phyloP scores from a whole-genome alignment of 108 stramenopile genomes.

The Cyclotella distinguenda region DNA sequence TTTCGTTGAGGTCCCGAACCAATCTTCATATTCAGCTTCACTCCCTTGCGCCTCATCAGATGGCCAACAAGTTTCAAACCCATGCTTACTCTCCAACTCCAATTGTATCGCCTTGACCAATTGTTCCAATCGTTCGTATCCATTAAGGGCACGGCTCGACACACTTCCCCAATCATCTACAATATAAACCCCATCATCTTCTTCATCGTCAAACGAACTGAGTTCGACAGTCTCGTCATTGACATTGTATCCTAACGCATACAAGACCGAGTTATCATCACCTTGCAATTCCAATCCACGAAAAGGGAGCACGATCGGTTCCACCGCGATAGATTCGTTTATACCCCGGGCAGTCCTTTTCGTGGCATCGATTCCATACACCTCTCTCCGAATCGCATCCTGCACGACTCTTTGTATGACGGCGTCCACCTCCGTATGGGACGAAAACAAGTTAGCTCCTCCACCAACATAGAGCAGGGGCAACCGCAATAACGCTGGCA shows the following conservation, averaged over 20 bases:
- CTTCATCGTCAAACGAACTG: conserved; percentile 2
- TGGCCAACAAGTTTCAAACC: conserved; percentile 57
- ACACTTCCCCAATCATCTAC: conserved; percentile 25
- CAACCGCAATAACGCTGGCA: conserved; percentile 57
- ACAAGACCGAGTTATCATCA: conserved; percentile 60
- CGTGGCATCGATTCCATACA: conserved; percentile 17
- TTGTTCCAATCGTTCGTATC: conserved; percentile 31
- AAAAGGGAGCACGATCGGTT: conserved; percentile 69
- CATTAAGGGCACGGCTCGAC: conserved; percentile 1
- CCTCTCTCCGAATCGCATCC: conserved; percentile 41
- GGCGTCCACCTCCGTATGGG: conserved; percentile 21
- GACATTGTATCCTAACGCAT: conserved; percentile 45
- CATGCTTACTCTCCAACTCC: conserved; percentile 46
- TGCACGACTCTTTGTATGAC: conserved; percentile 49
- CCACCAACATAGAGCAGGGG: conserved; percentile 66
- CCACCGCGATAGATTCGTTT: conserved; percentile 27
- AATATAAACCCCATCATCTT: conserved; percentile 34
- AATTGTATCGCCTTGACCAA: conserved; percentile 55
- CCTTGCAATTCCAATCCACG: conserved; percentile 78
- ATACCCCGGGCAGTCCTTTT: neutral
- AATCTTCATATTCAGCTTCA: conserved; percentile 25
- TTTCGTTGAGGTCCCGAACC: conserved; percentile 14
- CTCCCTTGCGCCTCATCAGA: conserved; percentile 51
- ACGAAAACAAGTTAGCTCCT: conserved; percentile 1
- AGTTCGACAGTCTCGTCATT: conserved; percentile 23